A percentile compares a stretch with the other conserved stretches of the same genome.
phyloP scores from a whole-genome alignment of 805 yeast species.

The Schizosaccharomyces lindneri region DNA sequence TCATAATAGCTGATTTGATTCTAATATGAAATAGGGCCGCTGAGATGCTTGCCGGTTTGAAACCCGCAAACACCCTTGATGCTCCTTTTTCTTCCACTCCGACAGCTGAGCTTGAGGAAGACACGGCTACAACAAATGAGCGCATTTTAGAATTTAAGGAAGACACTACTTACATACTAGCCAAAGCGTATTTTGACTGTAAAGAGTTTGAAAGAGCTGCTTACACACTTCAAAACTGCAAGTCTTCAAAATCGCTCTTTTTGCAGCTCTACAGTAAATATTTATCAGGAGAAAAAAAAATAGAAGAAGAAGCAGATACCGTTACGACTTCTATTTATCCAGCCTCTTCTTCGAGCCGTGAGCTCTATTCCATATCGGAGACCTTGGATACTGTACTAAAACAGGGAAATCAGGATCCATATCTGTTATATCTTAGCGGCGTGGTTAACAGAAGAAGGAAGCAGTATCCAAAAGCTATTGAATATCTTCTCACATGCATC shows the following conservation, averaged over 20 bases:
- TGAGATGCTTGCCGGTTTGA: conserved; percentile 50
- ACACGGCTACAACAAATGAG: not conserved
- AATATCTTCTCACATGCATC: conserved; percentile 34
- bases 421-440: conserved; percentile 51
- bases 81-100: conserved; percentile 3
- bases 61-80: conserved; percentile 3
- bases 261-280: conserved; percentile 42
- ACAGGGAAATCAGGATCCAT: conserved; percentile 21
- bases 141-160: conserved; percentile 6
- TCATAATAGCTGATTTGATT: not conserved
- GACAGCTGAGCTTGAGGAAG: not conserved
- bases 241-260: conserved; percentile 30
- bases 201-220: conserved; percentile 69
- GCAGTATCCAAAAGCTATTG: conserved; percentile 34
- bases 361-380: conserved; percentile 15
- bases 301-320: conserved; percentile 48
- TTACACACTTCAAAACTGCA: conserved; percentile 26
- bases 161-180: conserved; percentile 32
- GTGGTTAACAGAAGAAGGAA: conserved; percentile 36
- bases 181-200: conserved; percentile 50
- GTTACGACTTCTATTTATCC: conserved; percentile 20
- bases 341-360: conserved; percentile 13
- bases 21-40: conserved; percentile 18
- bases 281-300: conserved; percentile 51
- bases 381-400: conserved; percentile 13